Conservation (phyloP, 1,284 basidiomycete genomes). For the Ceratobasidium sp. region DNA sequence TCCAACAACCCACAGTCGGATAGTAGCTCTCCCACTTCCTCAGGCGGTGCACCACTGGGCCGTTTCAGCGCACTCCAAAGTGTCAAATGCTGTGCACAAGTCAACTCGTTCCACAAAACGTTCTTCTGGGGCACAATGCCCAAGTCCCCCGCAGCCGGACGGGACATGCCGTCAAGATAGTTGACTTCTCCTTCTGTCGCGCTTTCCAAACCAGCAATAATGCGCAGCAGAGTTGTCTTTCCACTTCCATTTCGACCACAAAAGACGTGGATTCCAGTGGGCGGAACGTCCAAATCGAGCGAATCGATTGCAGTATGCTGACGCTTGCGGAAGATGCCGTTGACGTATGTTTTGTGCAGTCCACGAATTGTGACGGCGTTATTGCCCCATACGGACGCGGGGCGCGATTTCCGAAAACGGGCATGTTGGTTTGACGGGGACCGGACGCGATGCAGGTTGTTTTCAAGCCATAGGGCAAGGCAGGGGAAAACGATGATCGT, state of each 20-base stretch:
- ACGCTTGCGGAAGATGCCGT: conserved; percentile 47
- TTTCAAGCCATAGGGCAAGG: conserved; percentile 30
- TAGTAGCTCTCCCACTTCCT: conserved; percentile 68
- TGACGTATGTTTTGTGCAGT: conserved; percentile 29
- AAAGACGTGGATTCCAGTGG: conserved; percentile 75
- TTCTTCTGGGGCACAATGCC: conserved; percentile 85
- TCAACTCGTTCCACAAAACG: conserved; percentile 77
- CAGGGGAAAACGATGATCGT: conserved; percentile 31
- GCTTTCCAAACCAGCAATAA: conserved; percentile 67
- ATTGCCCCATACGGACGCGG: conserved; percentile 16
- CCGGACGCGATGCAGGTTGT: conserved; percentile 6
- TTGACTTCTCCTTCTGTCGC: conserved; percentile 65
- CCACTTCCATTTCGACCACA: conserved; percentile 63
- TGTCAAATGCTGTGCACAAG: conserved; percentile 72
- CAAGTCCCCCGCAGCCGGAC: conserved; percentile 63
- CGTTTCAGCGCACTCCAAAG: conserved; percentile 79
- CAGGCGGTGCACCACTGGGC: conserved; percentile 53
- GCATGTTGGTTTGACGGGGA: background rate
- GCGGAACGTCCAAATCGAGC: conserved; percentile 69
- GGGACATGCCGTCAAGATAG: conserved; percentile 64
- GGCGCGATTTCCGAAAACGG: conserved; percentile 24
- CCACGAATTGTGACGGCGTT: conserved; percentile 27
- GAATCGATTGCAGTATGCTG: conserved; percentile 70
- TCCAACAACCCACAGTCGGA: conserved; percentile 71
- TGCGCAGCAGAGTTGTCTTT: conserved; percentile 75